A percentile compares a stretch with the other conserved stretches of the same genome.
phyloP scores from a whole-genome alignment of 2,329 filamentous ascomycete genomes.

The Balansia obtecta region DNA sequence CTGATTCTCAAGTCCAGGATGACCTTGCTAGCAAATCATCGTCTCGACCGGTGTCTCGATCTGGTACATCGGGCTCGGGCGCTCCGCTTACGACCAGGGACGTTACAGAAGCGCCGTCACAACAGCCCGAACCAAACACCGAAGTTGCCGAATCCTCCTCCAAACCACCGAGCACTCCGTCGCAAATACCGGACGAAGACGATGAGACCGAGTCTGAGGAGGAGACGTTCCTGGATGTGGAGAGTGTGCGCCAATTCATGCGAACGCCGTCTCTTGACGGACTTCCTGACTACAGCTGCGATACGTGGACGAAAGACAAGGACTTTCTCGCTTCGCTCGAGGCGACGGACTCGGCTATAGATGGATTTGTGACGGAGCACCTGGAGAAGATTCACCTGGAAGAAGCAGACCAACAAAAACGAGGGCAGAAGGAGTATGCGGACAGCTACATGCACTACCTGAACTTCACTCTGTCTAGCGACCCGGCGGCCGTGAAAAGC shows the following conservation, averaged over 20 bases:
- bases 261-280: slow-evolving; percentile 42
- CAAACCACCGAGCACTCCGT: slow-evolving; percentile 33
- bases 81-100: neutral
- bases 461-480: slow-evolving; percentile 42
- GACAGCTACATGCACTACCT: slow-evolving; percentile 39
- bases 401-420: slow-evolving; percentile 25
- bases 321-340: slow-evolving; percentile 29
- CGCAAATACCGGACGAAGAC: slow-evolving; percentile 35
- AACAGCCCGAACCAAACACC: slow-evolving; percentile 4
- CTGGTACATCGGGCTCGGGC: slow-evolving; percentile 1
- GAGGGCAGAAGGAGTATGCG: slow-evolving; percentile 28
- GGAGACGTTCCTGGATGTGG: slow-evolving; percentile 35
- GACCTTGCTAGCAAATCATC: neutral
- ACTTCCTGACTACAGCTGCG: slow-evolving; percentile 34
- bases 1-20: slow-evolving; percentile 2
- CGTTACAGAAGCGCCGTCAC: neutral
- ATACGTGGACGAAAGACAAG: slow-evolving; percentile 35
- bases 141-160: slow-evolving; percentile 19
- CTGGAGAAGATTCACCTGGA: slow-evolving; percentile 29
- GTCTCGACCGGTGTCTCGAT: slow-evolving; percentile 4
- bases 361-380: slow-evolving; percentile 33
- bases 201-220: slow-evolving; percentile 44
- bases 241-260: slow-evolving; percentile 37
- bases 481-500: slow-evolving; percentile 41
- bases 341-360: slow-evolving; percentile 26